Conservation (phyloP, 2,329 filamentous ascomycete species). For the Penicillium sp. region DNA sequence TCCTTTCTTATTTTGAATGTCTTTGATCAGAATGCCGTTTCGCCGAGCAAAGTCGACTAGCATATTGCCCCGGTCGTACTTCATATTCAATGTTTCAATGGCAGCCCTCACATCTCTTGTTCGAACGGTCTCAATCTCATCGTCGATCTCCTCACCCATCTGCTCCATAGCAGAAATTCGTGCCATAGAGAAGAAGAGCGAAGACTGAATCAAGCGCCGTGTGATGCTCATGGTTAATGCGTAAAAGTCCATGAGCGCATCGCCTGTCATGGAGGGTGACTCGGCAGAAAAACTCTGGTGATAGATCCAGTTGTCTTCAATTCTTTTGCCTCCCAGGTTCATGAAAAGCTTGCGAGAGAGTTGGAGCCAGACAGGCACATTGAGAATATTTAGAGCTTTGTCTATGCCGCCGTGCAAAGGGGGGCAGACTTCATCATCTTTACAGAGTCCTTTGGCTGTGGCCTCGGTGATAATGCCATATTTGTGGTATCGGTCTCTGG, state of each 20-base stretch:
- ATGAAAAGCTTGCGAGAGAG: slow-evolving; percentile 71
- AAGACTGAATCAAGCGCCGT: slow-evolving; percentile 65
- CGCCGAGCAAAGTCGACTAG: slow-evolving; percentile 55
- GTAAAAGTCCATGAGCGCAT: slow-evolving; percentile 74
- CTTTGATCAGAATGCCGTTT: slow-evolving; percentile 52
- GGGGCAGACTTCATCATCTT: slow-evolving; percentile 23
- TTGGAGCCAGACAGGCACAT: slow-evolving; percentile 58
- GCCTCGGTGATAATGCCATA: slow-evolving; percentile 62
- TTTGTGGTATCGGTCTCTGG: slow-evolving; percentile 60
- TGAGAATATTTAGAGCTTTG: slow-evolving; percentile 58
- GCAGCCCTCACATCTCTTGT: slow-evolving; percentile 55
- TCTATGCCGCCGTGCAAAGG: slow-evolving; percentile 37
- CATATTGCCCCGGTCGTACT: slow-evolving; percentile 45
- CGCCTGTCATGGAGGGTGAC: slow-evolving; percentile 68
- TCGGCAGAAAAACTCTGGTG: slow-evolving; percentile 44
- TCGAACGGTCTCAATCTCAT: slow-evolving; percentile 38
- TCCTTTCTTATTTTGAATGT: slow-evolving; percentile 33
- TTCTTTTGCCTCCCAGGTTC: slow-evolving; percentile 59
- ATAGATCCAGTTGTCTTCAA: slow-evolving; percentile 66
- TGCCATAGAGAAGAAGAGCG: slow-evolving; percentile 68
- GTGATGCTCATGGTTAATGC: slow-evolving; percentile 66
- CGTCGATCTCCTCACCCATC: slow-evolving; percentile 21
- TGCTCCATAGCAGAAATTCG: slow-evolving; percentile 56
- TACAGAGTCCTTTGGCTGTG: slow-evolving; percentile 31
- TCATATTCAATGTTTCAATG: slow-evolving; percentile 53